phyloP scores from a whole-genome alignment of 768 basidiomycete species.

The Suillus luteus region DNA sequence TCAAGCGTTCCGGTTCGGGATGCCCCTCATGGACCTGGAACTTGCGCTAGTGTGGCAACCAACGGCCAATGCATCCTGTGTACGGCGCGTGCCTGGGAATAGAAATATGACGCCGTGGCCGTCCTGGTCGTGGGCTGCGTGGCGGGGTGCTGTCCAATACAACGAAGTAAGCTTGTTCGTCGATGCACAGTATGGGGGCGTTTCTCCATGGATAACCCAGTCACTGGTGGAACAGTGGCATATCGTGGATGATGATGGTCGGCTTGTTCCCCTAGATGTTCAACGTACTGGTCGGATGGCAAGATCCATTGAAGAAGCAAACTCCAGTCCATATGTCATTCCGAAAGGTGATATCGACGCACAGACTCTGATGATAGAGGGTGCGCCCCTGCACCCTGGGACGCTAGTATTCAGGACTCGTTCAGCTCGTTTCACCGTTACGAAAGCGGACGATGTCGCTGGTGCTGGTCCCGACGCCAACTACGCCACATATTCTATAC shows the following conservation, averaged over 20 bases:
- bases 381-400: conserved; percentile 16
- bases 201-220: conserved; percentile 10
- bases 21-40: conserved; percentile 15
- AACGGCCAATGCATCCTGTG: conserved; percentile 12
- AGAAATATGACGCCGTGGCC: conserved; percentile 15
- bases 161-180: neutral
- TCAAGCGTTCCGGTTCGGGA: conserved; percentile 1
- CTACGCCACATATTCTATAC: conserved; percentile 19
- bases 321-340: conserved; percentile 13
- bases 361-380: neutral
- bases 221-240: conserved; percentile 24
- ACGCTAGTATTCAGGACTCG: conserved; percentile 29
- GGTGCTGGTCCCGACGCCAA: neutral
- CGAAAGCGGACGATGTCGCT: neutral
- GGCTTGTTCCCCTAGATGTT: conserved; percentile 19
- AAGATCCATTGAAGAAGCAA: neutral
- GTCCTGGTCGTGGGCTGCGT: conserved; percentile 31
- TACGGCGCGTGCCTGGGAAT: conserved; percentile 13
- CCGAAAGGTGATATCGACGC: neutral
- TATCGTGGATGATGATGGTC: conserved; percentile 18
- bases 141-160: conserved; percentile 23
- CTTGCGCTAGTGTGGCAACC: conserved; percentile 27
- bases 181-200: neutral
- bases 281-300: neutral
- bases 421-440: conserved; percentile 16